Base-by-base conservation (phyloP, 2,329 filamentous ascomycete genomes). In the Epichloe glyceriae region DNA sequence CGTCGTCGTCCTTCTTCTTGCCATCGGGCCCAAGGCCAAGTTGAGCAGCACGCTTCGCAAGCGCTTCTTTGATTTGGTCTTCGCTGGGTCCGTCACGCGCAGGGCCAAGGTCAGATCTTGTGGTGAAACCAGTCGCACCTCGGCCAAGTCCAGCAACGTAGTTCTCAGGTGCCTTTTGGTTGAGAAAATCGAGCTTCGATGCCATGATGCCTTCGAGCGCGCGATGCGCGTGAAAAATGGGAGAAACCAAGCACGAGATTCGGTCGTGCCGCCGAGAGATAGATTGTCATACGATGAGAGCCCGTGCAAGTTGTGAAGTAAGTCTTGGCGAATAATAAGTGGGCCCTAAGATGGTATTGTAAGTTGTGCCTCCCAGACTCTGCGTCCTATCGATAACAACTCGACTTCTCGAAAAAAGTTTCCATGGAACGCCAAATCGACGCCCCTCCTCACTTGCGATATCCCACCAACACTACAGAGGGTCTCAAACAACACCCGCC, bases 101-200 rank as follows among this genome's bases (percentile, higher is more conserved):
- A 47, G 94, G 93, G 52, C 94, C 93, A 52, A 98, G 76, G 77
- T 98, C 93, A 52, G 91, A 97, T 62, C 94, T 83, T 40, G 93
- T 98, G 15, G 93, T 97, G 72, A 98, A 98, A 54, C 94, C 93
- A 7, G 93, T 98, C 20, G 94, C 94, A 71, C 93, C 93, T 76
- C 94, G 86, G 70, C 93, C 93, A 56, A 98, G 83, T 79, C 93
- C 93, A 56, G 93, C 93, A 56, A 98, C 91, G 63, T 91, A 91
- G 68, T 90, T 91, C 61, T 89, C 86, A 12, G 86, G 86, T 50
- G 86, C 85, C 55, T 85, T 83, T 68, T 95, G 89, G 69, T 79
- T 90, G 54, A 97, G 70, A 63, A 97, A 97, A 69, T 96, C 89
- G 63, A 79, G 78, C 73, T 68, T 70, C 47, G 76, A 69, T 76